Base-by-base conservation (phyloP, 352 stramenopile species). In the Phytophthora citrophthora region DNA sequence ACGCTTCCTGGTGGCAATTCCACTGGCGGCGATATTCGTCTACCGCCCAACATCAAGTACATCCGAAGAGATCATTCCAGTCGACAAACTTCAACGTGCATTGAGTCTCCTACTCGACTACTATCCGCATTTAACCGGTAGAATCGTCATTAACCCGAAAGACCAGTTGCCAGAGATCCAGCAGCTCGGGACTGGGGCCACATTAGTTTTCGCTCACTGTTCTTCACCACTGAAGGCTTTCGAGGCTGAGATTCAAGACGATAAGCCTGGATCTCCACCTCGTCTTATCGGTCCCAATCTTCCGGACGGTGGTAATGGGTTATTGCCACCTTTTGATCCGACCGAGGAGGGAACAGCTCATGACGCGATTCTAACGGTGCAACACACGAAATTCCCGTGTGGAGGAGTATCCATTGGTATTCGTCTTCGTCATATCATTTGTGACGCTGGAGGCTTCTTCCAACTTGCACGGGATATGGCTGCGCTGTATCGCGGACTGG, bases 371-470 rank as follows among this genome's bases (percentile, higher is more conserved):
- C 41, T 73, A 15, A 69, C 34, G 6, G 52, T 73, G 32, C 59
- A 73, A 24, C 63, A 62, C 48, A 71, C 63, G 9, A 48, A 49
- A 10, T 71, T 71, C 46, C 23, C 49, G 16, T 71, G 63, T 38
- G 63, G 56, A 13, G 47, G 48, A 7, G 63, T 71, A 13, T 55
- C 63, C 15, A 54, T 71, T 15, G 56, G 48, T 10, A 11, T 71
- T n/a, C 63, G 55, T 13, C 36, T 71, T 15, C 63, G 63, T 5
- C 63, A 71, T 36, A 66, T 71, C 12, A 47, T 71, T 52, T 71
- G 63, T 10, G 63, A 71, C 18, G 63, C 63, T 38, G 47, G 32
- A n/a, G 63, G 63, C 0, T 41, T 41, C 36, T 41, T 41, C 13
- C 36, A 41, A 41, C 36, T 41, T 18, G 36, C 36, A 41, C 5